Evolutionary conservation across 2,329 filamentous ascomycete species (phyloP).

Genomic region (Sclerotinia nivalis): DNA sequence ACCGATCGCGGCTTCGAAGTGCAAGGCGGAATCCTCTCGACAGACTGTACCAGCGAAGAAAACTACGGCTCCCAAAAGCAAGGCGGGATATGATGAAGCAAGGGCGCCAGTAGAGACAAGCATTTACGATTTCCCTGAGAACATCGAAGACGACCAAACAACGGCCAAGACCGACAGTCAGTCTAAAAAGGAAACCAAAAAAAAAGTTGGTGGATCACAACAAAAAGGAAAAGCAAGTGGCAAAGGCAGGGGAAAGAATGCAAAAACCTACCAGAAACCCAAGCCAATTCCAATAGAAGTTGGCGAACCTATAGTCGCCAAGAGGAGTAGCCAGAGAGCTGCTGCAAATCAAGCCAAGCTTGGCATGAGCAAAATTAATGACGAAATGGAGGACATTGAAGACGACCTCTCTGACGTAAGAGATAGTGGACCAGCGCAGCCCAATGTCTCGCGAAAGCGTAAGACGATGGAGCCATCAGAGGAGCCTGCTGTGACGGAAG

Average conservation of each 20-base stretch:
- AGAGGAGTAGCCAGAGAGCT: conserved; percentile 14
- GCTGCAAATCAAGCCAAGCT: conserved; percentile 17
- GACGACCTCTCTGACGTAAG: background rate
- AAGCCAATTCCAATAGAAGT: background rate
- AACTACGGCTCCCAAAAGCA: background rate
- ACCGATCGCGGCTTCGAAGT: background rate
- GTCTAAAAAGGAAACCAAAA: background rate
- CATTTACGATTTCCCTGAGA: conserved; percentile 16
- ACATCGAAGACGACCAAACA: background rate
- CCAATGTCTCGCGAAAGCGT: conserved; percentile 24
- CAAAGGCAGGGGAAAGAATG: conserved; percentile 6
- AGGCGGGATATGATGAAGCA: background rate
- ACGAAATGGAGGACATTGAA: conserved; percentile 5
- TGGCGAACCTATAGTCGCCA: background rate
- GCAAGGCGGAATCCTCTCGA: background rate
- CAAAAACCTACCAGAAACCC: background rate
- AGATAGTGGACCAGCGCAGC: conserved; percentile 1
- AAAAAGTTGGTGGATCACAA: background rate
- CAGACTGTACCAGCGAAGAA: background rate
- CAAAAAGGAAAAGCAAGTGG: background rate
- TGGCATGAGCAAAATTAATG: conserved; percentile 13
- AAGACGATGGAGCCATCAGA: background rate
- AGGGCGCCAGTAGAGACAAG: background rate
- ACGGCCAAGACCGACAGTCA: background rate
- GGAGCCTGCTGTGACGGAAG: background rate